Evolutionary conservation across 2,329 filamentous ascomycete species (phyloP), one percentile per base, ranked within the genome.

Genomic region (Aspergillus sp.): DNA sequence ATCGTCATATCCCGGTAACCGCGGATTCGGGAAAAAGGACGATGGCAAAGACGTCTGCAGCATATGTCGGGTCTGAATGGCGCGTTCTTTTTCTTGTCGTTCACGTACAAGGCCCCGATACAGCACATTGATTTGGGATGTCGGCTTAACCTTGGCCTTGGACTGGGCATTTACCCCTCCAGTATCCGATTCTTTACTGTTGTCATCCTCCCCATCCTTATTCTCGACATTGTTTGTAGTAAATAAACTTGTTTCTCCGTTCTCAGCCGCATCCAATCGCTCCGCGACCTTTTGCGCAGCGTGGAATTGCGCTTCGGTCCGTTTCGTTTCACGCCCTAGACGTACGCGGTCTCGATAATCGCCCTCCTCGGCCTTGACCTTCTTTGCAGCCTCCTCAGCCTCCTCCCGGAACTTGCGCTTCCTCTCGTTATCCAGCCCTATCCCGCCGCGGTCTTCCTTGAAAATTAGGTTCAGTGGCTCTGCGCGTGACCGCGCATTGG

Each of bases 211-310:
- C 8, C 54, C 56, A 7, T 47, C 51, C 4, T 61, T 48, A 5
- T 67, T 66, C 4, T 54, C 51, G n/a, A 5, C 51, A 41, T 24
- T 15, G 19, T 37, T 54, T 20, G 19, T 20, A 39, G 51, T 17
- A 27, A 47, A 46, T 9, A 54, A 37, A 2, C 20, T 40, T 7
- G 71, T 50, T 34, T 54, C 57, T 11, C 57, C 64, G 41, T 69
- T 69, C 53, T 61, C 72, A 63, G 87, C 85, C 6, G 83, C 82
- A 59, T 89, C 87, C 75, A 98, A 83, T 52, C 86, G 79, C 78
- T 96, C 91, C 2, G 90, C 87, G 9, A 95, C 86, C 66, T 89
- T 89, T 81, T 96, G 93, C 20, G 91, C 93, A 1, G 86, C 90
- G 61, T 83, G 82, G 20, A 93, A 80, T 72, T 89, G 84, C 24